Percentiles rank a stretch among this genome's conserved stretches.
Evolutionary conservation across 169 alveolate species (phyloP).

Genomic region (Babesia sp.): DNA sequence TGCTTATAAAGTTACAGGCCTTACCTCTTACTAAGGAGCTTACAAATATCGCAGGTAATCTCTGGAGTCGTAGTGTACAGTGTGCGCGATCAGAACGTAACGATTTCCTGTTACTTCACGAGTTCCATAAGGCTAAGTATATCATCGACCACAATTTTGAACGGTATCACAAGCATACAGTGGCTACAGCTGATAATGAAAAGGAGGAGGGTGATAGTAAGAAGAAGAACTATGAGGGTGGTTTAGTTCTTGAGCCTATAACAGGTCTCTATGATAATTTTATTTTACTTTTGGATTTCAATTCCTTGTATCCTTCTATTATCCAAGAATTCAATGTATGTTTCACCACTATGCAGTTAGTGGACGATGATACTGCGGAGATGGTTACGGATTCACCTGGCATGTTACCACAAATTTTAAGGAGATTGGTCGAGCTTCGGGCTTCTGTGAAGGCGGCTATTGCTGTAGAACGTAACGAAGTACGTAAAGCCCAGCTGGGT

Average conservation of each 20-base stretch:
- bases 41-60: slow-evolving; percentile 94
- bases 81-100: slow-evolving; percentile 93
- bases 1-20: slow-evolving; percentile 68
- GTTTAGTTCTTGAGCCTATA: slow-evolving; percentile 96
- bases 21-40: slow-evolving; percentile 94
- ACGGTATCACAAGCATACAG: slow-evolving; percentile 39
- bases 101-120: slow-evolving; percentile 94
- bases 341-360: slow-evolving; percentile 93
- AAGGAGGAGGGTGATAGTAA: slow-evolving; percentile 32
- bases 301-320: slow-evolving; percentile 98
- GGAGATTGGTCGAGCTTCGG: slow-evolving; percentile 81
- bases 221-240: slow-evolving; percentile 90
- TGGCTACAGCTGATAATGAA: slow-evolving; percentile 31
- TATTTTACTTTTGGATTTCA: slow-evolving; percentile 96
- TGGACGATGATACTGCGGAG: slow-evolving; percentile 45
- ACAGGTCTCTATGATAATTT: slow-evolving; percentile 95
- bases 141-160: slow-evolving; percentile 81
- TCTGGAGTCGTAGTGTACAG: slow-evolving; percentile 89
- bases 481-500: slow-evolving; percentile 83
- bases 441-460: slow-evolving; percentile 67
- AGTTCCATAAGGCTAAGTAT: slow-evolving; percentile 85
- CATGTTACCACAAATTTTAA: slow-evolving; percentile 87
- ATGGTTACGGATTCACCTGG: slow-evolving; percentile 77
- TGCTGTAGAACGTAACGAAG: slow-evolving; percentile 79
- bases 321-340: slow-evolving; percentile 98